phyloP scores from a whole-genome alignment of 805 yeast genomes.

The Scheffersomyces ergatensis region DNA sequence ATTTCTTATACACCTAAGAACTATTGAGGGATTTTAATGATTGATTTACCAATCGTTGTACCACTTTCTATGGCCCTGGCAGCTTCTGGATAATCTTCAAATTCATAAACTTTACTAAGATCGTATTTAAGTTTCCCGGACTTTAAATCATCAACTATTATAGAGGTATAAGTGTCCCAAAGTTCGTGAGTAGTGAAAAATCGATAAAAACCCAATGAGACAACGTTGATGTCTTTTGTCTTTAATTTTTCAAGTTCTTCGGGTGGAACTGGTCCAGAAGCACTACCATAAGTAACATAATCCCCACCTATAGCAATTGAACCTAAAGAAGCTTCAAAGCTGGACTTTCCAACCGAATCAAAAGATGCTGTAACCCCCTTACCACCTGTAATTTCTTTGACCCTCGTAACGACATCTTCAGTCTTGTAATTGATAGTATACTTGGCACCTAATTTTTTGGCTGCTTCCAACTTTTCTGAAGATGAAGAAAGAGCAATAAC shows the following conservation, averaged over 20 bases:
- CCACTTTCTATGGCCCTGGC: slow-evolving; percentile 63
- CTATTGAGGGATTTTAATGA: slow-evolving; percentile 54
- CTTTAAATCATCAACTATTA: slow-evolving; percentile 38
- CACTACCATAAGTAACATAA: slow-evolving; percentile 76
- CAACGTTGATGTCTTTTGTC: too few relatives aligned
- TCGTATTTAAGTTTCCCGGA: slow-evolving; percentile 50
- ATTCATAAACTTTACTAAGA: slow-evolving; percentile 53
- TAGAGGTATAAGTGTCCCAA: slow-evolving; percentile 40
- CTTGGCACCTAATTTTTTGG: slow-evolving; percentile 76
- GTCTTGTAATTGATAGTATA: slow-evolving; percentile 53
- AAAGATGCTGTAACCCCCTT: slow-evolving; percentile 67
- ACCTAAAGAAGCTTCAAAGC: slow-evolving; percentile 63
- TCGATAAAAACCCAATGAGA: too few relatives aligned
- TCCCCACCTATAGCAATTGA: slow-evolving; percentile 70
- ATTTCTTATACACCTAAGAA: too few relatives aligned
- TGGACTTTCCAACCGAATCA: slow-evolving; percentile 78
- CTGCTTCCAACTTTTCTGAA: slow-evolving; percentile 65
- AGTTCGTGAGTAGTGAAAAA: too few relatives aligned
- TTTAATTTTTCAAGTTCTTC: too few relatives aligned
- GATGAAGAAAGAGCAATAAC: slow-evolving; percentile 85
- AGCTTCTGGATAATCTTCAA: slow-evolving; percentile 62
- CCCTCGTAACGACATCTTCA: slow-evolving; percentile 56
- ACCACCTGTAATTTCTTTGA: slow-evolving; percentile 59
- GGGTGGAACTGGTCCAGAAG: slow-evolving; percentile 82
- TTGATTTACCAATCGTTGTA: slow-evolving; percentile 71